phyloP scores from a whole-genome alignment of 768 basidiomycete genomes.

The Russula dissimulans region DNA sequence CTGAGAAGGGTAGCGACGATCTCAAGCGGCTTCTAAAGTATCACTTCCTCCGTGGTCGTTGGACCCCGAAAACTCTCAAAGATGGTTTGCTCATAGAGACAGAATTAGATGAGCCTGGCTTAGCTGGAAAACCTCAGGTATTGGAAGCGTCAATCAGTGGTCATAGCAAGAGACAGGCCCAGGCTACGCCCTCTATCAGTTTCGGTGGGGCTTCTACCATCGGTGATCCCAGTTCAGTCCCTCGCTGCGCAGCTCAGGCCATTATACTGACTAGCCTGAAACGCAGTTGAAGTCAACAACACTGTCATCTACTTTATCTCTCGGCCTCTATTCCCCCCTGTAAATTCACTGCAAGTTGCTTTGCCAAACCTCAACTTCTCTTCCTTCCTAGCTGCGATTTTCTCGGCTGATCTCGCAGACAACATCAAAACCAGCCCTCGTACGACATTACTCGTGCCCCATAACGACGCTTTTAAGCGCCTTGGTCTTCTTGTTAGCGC shows the following conservation, averaged over 20 bases:
- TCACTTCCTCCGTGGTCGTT: conserved; percentile 83
- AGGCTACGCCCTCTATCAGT: conserved; percentile 50
- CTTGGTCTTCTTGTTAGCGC: conserved; percentile 78
- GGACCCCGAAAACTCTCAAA: conserved; percentile 58
- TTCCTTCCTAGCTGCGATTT: conserved; percentile 81
- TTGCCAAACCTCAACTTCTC: conserved; percentile 80
- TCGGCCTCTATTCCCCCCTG: conserved; percentile 72
- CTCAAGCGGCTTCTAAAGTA: conserved; percentile 71
- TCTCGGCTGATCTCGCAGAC: conserved; percentile 77
- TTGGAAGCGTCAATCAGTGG: conserved; percentile 54
- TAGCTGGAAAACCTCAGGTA: conserved; percentile 63
- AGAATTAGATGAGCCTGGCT: conserved; percentile 59
- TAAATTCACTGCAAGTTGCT: conserved; percentile 70
- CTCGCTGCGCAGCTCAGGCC: background rate
- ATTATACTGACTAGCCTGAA: background rate
- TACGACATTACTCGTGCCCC: conserved; percentile 79
- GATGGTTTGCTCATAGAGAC: conserved; percentile 76
- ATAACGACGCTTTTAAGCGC: conserved; percentile 79
- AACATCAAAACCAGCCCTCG: conserved; percentile 52
- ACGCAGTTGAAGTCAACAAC: conserved; percentile 60
- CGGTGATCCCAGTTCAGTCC: conserved; percentile 59
- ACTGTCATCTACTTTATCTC: conserved; percentile 87
- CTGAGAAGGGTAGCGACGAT: conserved; percentile 55
- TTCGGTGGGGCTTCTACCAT: conserved; percentile 82
- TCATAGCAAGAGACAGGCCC: conserved; percentile 37